Percentiles rank a stretch among this genome's conserved stretches.
Evolutionary conservation across 2,329 filamentous ascomycete species (phyloP).

Genomic region (Phialocephala sp.): DNA sequence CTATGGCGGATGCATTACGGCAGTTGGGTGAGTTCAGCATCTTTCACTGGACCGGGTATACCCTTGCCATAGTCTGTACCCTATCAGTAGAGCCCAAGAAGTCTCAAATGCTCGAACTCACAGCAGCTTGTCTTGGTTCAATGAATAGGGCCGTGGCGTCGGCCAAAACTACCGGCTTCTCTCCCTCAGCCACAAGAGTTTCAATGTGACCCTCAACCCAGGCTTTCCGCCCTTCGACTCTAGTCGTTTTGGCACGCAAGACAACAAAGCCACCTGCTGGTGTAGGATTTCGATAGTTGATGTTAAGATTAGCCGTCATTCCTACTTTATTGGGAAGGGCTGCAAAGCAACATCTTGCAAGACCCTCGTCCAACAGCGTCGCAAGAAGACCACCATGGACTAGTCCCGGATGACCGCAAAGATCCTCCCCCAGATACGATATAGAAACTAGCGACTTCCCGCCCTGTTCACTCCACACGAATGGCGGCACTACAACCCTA

Average conservation of each 20-base stretch:
- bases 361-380: conserved; percentile 89
- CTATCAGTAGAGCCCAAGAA: conserved; percentile 11
- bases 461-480: conserved; percentile 74
- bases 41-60: conserved; percentile 24
- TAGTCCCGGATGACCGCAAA: conserved; percentile 90
- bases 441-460: conserved; percentile 75
- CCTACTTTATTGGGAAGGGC: conserved; percentile 85
- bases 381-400: conserved; percentile 90
- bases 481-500: conserved; percentile 80
- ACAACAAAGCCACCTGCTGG: conserved; percentile 78
- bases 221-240: conserved; percentile 90
- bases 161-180: conserved; percentile 71
- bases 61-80: conserved; percentile 29
- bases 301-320: conserved; percentile 83
- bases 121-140: conserved; percentile 79
- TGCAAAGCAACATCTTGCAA: conserved; percentile 86
- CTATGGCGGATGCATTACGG: conserved; percentile 2
- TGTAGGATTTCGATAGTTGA: conserved; percentile 83
- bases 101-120: conserved; percentile 28
- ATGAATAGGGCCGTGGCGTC: conserved; percentile 89
- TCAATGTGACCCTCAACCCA: conserved; percentile 91
- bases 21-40: conserved; percentile 17
- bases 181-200: conserved; percentile 69
- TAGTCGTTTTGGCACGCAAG: conserved; percentile 77
- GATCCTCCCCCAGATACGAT: conserved; percentile 75